These are phyloP conservation scores for Cladochytrium replicatum DNA, from an alignment of 192 early-diverging fungal species.

Conservation along the genomic window DNA sequence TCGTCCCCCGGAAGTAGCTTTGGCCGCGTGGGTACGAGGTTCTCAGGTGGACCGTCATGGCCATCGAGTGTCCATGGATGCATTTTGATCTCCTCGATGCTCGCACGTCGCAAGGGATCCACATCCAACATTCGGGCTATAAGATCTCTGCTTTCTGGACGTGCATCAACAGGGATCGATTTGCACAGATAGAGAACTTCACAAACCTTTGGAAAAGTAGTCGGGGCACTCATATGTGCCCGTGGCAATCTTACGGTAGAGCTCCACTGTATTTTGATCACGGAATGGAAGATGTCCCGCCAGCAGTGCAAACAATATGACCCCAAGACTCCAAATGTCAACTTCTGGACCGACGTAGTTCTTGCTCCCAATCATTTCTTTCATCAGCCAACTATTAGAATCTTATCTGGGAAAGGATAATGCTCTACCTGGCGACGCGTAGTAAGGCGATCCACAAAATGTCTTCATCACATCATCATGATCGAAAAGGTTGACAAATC, in stretches of 20 bases:
- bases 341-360: slow-evolving; percentile 13
- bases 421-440: slow-evolving; percentile 6
- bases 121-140: slow-evolving; percentile 9
- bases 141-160: slow-evolving; percentile 7
- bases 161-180: slow-evolving; percentile 6
- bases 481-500: slow-evolving; percentile 15
- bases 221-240: slow-evolving; percentile 10
- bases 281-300: slow-evolving; percentile 9
- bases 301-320: slow-evolving; percentile 13
- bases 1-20: slow-evolving; percentile 9
- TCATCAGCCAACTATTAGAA: background rate
- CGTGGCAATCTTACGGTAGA: slow-evolving; percentile 10
- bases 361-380: slow-evolving; percentile 17
- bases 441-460: slow-evolving; percentile 15
- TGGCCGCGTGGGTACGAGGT: slow-evolving; percentile 23
- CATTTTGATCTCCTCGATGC: slow-evolving; percentile 3
- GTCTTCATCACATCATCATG: slow-evolving; percentile 11
- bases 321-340: slow-evolving; percentile 16
- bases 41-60: slow-evolving; percentile 18
- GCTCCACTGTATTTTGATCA: slow-evolving; percentile 13
- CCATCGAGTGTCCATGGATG: slow-evolving; percentile 14
- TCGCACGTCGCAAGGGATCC: slow-evolving; percentile 9
- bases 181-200: background rate
- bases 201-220: slow-evolving; percentile 10
- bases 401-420: too few relatives aligned